phyloP scores from a whole-genome alignment of 73 alveolate genomes.

The Stentor roeselii region DNA sequence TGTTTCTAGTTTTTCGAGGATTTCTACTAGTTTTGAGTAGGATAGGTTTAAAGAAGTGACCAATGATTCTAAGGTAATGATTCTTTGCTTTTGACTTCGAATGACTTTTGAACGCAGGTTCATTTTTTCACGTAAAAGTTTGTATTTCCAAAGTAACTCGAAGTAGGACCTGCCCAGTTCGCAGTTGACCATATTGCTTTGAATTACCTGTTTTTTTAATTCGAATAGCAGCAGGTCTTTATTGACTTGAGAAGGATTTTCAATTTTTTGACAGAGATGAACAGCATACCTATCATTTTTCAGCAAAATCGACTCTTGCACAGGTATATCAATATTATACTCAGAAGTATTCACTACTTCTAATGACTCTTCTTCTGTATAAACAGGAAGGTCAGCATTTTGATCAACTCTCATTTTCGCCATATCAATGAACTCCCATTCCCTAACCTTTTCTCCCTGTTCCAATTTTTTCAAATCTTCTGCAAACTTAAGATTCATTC shows the following conservation, averaged over 20 bases:
- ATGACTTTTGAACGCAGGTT: background rate
- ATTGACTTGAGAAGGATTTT: background rate
- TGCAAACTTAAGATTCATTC: background rate
- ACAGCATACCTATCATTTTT: background rate
- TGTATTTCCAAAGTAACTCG: conserved; percentile 9
- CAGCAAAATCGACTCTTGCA: background rate
- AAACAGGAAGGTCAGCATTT: conserved; percentile 1
- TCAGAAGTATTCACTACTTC: background rate
- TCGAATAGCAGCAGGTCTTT: background rate
- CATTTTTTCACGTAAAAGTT: conserved; percentile 1
- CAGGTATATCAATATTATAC: background rate
- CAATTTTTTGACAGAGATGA: background rate
- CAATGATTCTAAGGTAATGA: background rate
- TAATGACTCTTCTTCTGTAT: conserved; percentile 18
- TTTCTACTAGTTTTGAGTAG: background rate
- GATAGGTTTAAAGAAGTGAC: background rate
- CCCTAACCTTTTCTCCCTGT: conserved; percentile 10
- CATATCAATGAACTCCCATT: conserved; percentile 9
- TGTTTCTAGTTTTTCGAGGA: conserved; percentile 20
- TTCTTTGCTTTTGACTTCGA: background rate
- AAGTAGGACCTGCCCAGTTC: background rate
- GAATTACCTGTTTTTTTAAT: background rate
- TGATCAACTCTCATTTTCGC: background rate
- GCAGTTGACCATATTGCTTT: background rate
- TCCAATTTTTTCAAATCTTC: background rate